Base-by-base conservation (phyloP, 2,329 filamentous ascomycete species). In the Penicillium griseofulvum region DNA sequence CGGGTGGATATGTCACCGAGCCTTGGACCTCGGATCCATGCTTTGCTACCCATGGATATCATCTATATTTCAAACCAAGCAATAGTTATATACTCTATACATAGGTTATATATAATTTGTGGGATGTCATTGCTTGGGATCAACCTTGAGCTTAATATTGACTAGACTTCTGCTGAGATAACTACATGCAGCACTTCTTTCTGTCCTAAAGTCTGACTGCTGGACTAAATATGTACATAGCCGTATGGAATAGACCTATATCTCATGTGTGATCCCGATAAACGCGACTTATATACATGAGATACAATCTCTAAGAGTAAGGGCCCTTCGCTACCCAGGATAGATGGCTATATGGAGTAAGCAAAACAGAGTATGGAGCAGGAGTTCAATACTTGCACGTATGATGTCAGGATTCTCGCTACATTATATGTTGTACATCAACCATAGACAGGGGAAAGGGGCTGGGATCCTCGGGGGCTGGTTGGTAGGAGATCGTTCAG, bases 391-490 rank as follows among this genome's bases (percentile, higher is more conserved):
- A 1, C 22, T 1, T 28, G 14, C 28, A 19, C 22, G 9, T 31
- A 19, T 48, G 37, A 42, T n/a, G 37, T 29, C 44, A 49, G 19
- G 8, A 14, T 42, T 34, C n/a, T 24, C 51, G n/a, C 12, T 42
- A 11, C 4, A 24, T 28, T 10, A 16, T 47, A 36, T 5, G 1
- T 34, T 1, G 8, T 33, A 10, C n/a, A 28, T 37, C 19, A 16
- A 28, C 26, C 19, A 16, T 28, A 14, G 22, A 28, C 12, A 28
- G 42, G 34, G 7, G 19, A 28, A 51, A 28, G 36, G 34, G 47
- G 46, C 11, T 31, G 22, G 24, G 28, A 51, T 45, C 16, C 34
- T 54, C 47, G 51, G 52, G 47, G 52, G 52, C 52, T 51, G 52
- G 39, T 19, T 33, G 17, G 4, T 16, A 31, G 33, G 22, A 54